Percentiles rank a stretch among this genome's conserved stretches.
Conservation (phyloP, 345 rosid genomes). For the Chamaenerion angustifolium region DNA sequence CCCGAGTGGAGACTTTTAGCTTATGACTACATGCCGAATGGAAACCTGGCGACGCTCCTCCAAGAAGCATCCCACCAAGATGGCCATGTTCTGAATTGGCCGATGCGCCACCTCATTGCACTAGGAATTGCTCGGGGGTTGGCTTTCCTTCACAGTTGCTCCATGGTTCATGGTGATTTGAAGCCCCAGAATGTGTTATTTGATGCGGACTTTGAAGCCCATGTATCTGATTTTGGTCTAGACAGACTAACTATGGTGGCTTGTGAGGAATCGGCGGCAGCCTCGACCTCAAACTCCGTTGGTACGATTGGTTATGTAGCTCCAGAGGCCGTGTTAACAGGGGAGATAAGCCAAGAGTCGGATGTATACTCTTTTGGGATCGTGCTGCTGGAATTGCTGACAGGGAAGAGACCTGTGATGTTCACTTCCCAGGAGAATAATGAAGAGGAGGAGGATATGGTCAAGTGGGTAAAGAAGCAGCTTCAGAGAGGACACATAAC, state of each 20-base stretch:
- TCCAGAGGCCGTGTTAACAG: slow-evolving; percentile 54
- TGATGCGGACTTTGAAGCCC: slow-evolving; percentile 95
- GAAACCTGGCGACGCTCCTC: slow-evolving; percentile 78
- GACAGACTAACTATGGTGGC: slow-evolving; percentile 28
- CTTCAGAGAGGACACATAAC: slow-evolving; percentile 75
- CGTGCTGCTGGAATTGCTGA: slow-evolving; percentile 67
- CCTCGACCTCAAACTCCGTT: slow-evolving; percentile 38
- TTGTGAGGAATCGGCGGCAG: slow-evolving; percentile 15
- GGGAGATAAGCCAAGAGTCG: slow-evolving; percentile 54
- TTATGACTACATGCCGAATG: slow-evolving; percentile 95
- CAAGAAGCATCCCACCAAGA: slow-evolving; percentile 98
- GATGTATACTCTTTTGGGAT: slow-evolving; percentile 97
- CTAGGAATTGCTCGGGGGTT: slow-evolving; percentile 89
- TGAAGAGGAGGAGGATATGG: slow-evolving; percentile 93
- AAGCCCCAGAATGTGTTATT: slow-evolving; percentile 89
- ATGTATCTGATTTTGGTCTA: slow-evolving; percentile 74
- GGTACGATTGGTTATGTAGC: slow-evolving; percentile 81
- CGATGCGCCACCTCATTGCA: slow-evolving; percentile 96
- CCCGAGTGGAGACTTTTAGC: slow-evolving; percentile 70
- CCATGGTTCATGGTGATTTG: slow-evolving; percentile 76
- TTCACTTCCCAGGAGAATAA: slow-evolving; percentile 64
- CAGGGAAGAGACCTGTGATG: slow-evolving; percentile 88
- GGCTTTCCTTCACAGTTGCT: slow-evolving; percentile 64
- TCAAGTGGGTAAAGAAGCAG: slow-evolving; percentile 96
- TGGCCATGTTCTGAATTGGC: slow-evolving; percentile 97